phyloP scores from a whole-genome alignment of 306 rosid species.

The Cicer judaicum region DNA sequence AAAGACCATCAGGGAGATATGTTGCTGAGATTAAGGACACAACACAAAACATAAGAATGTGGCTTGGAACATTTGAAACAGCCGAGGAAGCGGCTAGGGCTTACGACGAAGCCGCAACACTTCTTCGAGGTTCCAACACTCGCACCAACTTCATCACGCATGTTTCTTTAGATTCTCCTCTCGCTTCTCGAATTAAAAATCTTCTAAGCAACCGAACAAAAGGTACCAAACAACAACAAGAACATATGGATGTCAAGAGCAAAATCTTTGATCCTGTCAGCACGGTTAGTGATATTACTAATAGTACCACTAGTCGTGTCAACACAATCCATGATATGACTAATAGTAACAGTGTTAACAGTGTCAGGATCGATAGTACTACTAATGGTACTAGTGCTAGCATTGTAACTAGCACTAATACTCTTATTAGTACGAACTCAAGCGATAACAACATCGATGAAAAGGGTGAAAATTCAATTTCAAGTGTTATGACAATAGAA shows the following conservation, averaged over 20 bases:
- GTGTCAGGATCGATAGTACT: not conserved
- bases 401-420: not conserved
- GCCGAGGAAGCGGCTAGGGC: conserved; percentile 93
- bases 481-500: conserved; percentile 25
- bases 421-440: not conserved
- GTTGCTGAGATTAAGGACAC: conserved; percentile 96
- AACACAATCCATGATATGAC: not conserved
- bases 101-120: conserved; percentile 91
- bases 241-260: not conserved
- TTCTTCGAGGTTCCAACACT: conserved; percentile 82
- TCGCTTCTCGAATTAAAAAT: conserved; percentile 68
- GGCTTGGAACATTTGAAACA: conserved; percentile 92
- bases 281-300: not conserved
- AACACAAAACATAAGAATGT: conserved; percentile 85
- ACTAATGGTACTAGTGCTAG: conserved; percentile 13
- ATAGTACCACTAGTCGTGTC: not conserved
- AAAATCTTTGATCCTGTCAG: not conserved
- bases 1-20: conserved; percentile 93
- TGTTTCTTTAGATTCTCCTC: conserved; percentile 72
- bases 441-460: not conserved
- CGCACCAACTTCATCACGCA: conserved; percentile 82
- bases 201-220: conserved; percentile 60
- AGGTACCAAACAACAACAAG: conserved; percentile 26
- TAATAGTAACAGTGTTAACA: conserved; percentile 11
- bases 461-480: conserved; percentile 29